These are phyloP conservation scores for Alternaria atra DNA, from an alignment of 2,329 filamentous ascomycete species.

Conservation along the genomic window DNA sequence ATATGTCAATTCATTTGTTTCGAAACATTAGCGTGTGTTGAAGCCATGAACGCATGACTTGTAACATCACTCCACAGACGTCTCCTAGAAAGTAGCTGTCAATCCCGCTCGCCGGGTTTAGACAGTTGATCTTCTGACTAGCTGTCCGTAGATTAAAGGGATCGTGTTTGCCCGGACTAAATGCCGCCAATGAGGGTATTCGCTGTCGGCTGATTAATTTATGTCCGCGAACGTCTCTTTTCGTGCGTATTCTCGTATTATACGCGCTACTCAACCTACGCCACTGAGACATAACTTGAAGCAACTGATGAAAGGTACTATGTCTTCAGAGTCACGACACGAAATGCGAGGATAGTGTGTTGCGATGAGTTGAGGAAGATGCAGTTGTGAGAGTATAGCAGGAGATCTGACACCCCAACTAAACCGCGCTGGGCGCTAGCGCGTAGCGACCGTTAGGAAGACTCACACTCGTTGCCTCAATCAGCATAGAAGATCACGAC, in stretches of 20 bases:
- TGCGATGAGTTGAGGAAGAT: background rate
- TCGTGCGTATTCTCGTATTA: background rate
- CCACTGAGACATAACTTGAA: background rate
- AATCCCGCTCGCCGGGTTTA: background rate
- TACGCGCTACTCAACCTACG: background rate
- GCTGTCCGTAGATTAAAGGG: conserved; percentile 10
- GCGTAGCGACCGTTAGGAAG: background rate
- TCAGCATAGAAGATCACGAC: background rate
- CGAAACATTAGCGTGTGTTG: conserved; percentile 2
- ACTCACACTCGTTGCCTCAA: background rate
- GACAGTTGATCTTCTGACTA: conserved; percentile 1
- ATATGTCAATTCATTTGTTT: conserved; percentile 6
- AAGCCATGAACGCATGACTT: background rate
- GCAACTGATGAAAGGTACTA: background rate
- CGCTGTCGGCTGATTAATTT: background rate
- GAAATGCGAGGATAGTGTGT: background rate
- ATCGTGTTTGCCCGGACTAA: background rate
- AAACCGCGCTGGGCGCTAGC: background rate
- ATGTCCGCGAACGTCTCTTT: background rate
- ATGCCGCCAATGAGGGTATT: background rate
- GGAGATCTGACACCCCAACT: background rate
- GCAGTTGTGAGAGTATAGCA: background rate
- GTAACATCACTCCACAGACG: background rate
- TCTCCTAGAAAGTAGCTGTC: conserved; percentile 1
- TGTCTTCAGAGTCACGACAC: background rate